Percentiles rank a stretch among this genome's conserved stretches.
Conservation (phyloP, 192 early-diverging fungal species). For the Neocallimastix lanati region DNA sequence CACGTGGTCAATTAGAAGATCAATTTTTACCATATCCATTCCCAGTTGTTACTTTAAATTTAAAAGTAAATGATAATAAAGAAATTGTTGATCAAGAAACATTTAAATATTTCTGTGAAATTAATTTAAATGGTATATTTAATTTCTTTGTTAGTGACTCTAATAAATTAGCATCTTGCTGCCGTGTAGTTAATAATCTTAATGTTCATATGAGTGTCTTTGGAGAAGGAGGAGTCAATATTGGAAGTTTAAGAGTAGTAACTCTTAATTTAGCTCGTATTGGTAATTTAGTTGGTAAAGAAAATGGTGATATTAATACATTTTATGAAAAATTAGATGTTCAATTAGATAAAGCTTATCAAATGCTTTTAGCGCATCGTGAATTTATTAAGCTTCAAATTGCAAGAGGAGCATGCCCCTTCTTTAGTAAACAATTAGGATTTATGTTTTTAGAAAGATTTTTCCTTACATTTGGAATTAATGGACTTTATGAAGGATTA, state of each 20-base stretch:
- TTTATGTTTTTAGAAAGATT: background rate
- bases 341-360: background rate
- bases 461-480: background rate
- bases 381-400: background rate
- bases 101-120: background rate
- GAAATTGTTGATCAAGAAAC: background rate
- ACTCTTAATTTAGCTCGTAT: background rate
- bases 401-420: background rate
- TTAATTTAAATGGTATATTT: background rate
- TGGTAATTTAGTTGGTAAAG: background rate
- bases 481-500: background rate
- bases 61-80: background rate
- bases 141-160: background rate
- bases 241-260: background rate
- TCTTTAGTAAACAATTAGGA: background rate
- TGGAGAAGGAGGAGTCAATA: background rate
- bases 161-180: background rate
- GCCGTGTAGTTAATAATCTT: background rate
- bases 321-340: background rate
- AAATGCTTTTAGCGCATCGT: background rate
- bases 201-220: background rate
- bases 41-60: background rate
- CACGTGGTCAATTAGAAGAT: background rate
- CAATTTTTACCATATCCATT: background rate
- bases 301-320: background rate